Evolutionary conservation across 345 rosid species (phyloP), one percentile per base, ranked within the genome.

Genomic region (Nephelium lappaceum): DNA sequence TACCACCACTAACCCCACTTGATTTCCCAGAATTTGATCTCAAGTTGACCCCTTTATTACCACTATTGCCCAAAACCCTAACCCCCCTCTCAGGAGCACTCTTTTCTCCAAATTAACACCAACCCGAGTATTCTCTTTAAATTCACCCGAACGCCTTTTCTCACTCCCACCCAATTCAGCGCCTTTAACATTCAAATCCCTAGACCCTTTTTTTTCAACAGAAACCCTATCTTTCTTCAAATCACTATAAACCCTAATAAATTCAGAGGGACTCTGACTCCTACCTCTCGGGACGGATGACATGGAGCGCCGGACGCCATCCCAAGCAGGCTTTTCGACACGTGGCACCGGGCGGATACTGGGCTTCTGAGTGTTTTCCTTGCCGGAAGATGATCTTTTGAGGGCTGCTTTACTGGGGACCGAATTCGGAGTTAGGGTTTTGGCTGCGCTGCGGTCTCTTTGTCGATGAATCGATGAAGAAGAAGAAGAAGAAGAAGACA

Each of bases 221-320:
- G 83, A 57, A 81, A 75, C 85, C 88, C 84, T 84, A 12, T 71
- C 87, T 74, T 77, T 85, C 75, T 78, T 89, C 79, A 69, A 67
- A 84, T 86, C 94, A 9, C 86, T 84, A 70, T 85, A 88, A 62
- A 80, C 92, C 76, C 85, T 85, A 71, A 89, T 78, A 43, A 91
- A 88, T 63, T 91, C 95, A 72, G 96, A 94, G 0, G 98, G 98
- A 68, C 97, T 91, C 67, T 89, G 83, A 73, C 93, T 90, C 88
- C 97, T 90, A 87, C 97, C 98, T 93, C 97, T 89, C 5, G 89
- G 83, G 7, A 75, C 92, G 62, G 91, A 85, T 18, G 95, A 87
- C 72, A 87, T 73, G 15, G 94, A 89, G 72, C 88, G 43, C 74
- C 93, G 91, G 42, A 80, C 31, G 0, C 76, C 39, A 23, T 86